phyloP scores from a whole-genome alignment of 2,329 filamentous ascomycete genomes.

The Neoscytalidium dimidiatum region DNA sequence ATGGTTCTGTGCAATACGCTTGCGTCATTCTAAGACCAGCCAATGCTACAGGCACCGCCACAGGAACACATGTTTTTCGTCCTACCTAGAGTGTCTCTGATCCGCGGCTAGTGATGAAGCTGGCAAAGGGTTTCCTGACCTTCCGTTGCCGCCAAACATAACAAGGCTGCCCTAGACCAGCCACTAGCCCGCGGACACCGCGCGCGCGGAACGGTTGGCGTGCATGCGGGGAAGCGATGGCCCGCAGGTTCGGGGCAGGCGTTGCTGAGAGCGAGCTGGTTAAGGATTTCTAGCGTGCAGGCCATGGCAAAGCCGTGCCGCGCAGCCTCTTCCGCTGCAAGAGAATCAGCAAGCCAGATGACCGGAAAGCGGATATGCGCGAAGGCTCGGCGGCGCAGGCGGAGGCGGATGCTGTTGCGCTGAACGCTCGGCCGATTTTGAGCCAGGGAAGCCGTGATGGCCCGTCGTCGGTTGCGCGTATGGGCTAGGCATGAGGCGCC shows the following conservation, averaged over 20 bases:
- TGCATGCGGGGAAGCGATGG: slow-evolving; percentile 3
- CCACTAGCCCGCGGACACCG: neutral
- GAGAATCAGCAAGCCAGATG: neutral
- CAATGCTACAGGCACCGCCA: neutral
- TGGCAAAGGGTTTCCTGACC: neutral
- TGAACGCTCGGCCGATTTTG: neutral
- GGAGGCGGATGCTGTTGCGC: neutral
- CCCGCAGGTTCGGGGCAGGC: neutral
- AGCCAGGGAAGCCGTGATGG: neutral
- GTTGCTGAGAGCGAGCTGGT: neutral
- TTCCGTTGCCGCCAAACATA: neutral
- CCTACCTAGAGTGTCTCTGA: neutral
- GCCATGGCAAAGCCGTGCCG: neutral
- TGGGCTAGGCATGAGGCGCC: neutral
- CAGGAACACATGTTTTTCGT: neutral
- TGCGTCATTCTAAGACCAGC: neutral
- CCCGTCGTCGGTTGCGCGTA: neutral
- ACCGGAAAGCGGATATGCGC: neutral
- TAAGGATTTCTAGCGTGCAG: neutral
- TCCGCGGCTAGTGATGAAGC: neutral
- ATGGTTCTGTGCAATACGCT: neutral
- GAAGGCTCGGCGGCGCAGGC: neutral
- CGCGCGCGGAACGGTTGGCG: neutral
- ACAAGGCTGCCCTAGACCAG: neutral
- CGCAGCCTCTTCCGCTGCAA: neutral